phyloP scores from a whole-genome alignment of 805 yeast species.

The Saturnispora ahearnii region DNA sequence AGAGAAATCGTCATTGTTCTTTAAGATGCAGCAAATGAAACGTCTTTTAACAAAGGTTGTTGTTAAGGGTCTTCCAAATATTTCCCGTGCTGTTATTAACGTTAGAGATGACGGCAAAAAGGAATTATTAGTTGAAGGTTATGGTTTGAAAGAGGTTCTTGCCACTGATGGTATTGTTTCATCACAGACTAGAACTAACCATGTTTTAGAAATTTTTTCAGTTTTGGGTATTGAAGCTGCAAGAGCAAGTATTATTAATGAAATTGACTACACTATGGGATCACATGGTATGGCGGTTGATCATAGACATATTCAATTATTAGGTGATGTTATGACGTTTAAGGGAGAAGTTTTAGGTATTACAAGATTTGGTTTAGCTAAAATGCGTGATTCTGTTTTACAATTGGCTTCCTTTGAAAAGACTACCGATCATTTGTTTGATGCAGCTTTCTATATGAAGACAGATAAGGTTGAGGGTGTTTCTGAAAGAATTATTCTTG shows the following conservation, averaged over 20 bases:
- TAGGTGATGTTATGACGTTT: constrained; percentile 98
- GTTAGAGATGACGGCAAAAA: constrained; percentile 78
- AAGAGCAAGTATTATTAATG: constrained; percentile 81
- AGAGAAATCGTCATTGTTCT: constrained; percentile 51
- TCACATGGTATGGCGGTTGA: constrained; percentile 99
- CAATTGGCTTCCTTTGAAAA: constrained; percentile 97
- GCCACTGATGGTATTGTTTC: constrained; percentile 95
- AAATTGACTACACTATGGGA: constrained; percentile 96
- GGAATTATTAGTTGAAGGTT: constrained; percentile 94
- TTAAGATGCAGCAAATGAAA: constrained; percentile 82
- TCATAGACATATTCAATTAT: constrained; percentile 95
- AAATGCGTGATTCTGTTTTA: constrained; percentile 96
- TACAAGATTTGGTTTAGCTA: constrained; percentile 94
- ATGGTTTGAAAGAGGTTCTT: constrained; percentile 94
- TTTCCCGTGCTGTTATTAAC: constrained; percentile 93
- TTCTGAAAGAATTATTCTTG: constrained; percentile 92
- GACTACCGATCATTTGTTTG: constrained; percentile 96
- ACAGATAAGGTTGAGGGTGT: constrained; percentile 95
- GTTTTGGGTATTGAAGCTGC: constrained; percentile 99
- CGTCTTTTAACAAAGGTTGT: constrained; percentile 80
- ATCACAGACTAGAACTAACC: constrained; percentile 79
- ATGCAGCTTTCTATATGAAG: constrained; percentile 97
- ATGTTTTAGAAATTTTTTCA: constrained; percentile 77
- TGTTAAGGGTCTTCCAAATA: constrained; percentile 87
- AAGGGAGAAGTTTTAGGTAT: constrained; percentile 98